These are phyloP conservation scores for Aspergillus fructus DNA, from an alignment of 2,329 filamentous ascomycete species.

Conservation along the genomic window DNA sequence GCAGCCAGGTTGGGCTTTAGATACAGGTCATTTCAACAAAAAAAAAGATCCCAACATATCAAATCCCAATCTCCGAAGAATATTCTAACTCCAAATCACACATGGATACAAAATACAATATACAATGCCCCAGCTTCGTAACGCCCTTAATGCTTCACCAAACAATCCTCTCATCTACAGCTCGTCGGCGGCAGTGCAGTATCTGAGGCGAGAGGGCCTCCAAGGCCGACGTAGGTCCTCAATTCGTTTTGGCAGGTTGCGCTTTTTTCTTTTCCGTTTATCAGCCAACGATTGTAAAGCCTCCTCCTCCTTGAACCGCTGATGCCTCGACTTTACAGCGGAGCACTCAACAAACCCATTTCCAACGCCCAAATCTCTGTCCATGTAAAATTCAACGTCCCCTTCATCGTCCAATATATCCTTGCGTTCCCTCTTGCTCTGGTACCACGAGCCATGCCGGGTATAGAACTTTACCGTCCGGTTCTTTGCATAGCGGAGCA, in stretches of 20 bases:
- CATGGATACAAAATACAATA: no score
- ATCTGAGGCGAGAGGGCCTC: background rate
- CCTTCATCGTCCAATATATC: conserved; percentile 14
- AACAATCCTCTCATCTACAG: background rate
- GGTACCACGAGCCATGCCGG: conserved; percentile 23
- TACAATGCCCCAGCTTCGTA: no score
- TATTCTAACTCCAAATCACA: no score
- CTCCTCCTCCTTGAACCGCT: background rate
- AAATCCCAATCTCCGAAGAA: no score
- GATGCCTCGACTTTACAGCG: background rate
- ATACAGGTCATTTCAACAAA: no score
- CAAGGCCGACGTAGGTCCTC: background rate
- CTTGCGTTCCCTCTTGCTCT: background rate
- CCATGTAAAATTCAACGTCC: background rate
- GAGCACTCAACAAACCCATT: background rate
- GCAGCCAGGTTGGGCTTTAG: no score
- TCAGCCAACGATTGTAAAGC: background rate
- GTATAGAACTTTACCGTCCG: conserved; percentile 23
- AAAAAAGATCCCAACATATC: no score
- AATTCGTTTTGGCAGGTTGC: background rate
- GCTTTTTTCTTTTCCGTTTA: no score
- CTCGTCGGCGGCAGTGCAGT: background rate
- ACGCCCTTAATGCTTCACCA: background rate
- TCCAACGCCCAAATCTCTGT: background rate
- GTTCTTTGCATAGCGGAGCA: conserved; percentile 15